These are phyloP conservation scores for Puccinia polysora DNA, from an alignment of 1,284 basidiomycete genomes.

Conservation along the genomic window DNA sequence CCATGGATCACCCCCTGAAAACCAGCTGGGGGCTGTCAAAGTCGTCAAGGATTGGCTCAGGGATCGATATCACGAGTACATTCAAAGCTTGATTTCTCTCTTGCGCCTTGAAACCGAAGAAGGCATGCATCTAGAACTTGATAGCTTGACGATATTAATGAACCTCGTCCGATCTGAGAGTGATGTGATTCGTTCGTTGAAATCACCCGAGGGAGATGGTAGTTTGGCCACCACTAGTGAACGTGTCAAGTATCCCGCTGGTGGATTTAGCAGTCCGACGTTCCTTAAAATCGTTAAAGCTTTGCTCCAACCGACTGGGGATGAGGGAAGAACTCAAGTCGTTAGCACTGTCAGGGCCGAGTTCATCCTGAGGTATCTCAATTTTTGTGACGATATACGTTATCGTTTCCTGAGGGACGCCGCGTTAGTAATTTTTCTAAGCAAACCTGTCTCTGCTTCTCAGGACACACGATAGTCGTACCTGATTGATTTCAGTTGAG, in stretches of 20 bases:
- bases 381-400: constrained; percentile 70
- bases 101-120: constrained; percentile 45
- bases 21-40: constrained; percentile 45
- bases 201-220: background rate
- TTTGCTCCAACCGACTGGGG: constrained; percentile 63
- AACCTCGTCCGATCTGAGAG: constrained; percentile 22
- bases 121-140: constrained; percentile 46
- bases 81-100: constrained; percentile 45
- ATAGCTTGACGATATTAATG: constrained; percentile 32
- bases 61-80: constrained; percentile 46
- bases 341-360: constrained; percentile 60
- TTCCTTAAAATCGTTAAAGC: constrained; percentile 65
- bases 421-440: constrained; percentile 57
- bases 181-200: background rate
- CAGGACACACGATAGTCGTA: too few species aligned
- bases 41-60: constrained; percentile 49
- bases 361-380: constrained; percentile 68
- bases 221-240: background rate
- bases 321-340: constrained; percentile 56
- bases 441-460: background rate
- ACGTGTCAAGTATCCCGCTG: constrained; percentile 43
- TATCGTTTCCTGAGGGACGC: constrained; percentile 88
- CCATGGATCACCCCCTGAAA: constrained; percentile 50
- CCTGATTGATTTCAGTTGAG: too few species aligned
- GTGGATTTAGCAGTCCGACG: constrained; percentile 65